Evolutionary conservation across 768 basidiomycete genomes (phyloP), one percentile per base, ranked within the genome.

Genomic region (Mrakia gelida): DNA sequence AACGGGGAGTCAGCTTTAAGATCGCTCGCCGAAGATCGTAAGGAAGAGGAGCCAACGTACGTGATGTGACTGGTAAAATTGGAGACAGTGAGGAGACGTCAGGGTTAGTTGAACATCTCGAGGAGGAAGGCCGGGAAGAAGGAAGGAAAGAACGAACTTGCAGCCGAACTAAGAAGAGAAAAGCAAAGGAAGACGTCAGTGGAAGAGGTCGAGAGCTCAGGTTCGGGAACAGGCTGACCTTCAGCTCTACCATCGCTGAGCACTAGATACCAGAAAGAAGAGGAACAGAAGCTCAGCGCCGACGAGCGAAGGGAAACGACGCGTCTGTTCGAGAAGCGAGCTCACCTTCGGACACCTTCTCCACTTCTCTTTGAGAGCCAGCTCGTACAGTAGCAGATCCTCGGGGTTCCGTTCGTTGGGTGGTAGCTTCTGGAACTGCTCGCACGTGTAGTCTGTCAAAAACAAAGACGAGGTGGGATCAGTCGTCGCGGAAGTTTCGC

Each of bases 361-460:
- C 71, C 71, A 73, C 8, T 73, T 73, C 71, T 73, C 71, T 28
- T 73, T 23, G 3, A 18, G 7, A 4, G 71, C 71, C 21, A 73
- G 15, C 38, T 73, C 52, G 16, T 38, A 41, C 2, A 73, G 38
- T 2, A 45, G 21, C 2, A 73, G 49, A 61, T 73, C 71, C 52
- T 73, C 71, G 8, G 71, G 71, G 56, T 73, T 73, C 26, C 71
- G 11, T 10, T 73, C 71, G 28, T 43, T 61, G 11, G 9, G 23
- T 0, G 71, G 71, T 49, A 73, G 56, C 15, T 38, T 45, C 5
- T 32, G 71, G 45, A 54, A 73, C 9, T 49, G 30, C 28, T 34
- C 71, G 56, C 71, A 73, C 23, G 30, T 73, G 52, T 54, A 70
- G 16, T 16, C 67, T 70, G 26, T 26, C 28, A 8, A 11, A 26